Conservation (phyloP, 768 basidiomycete genomes). For the Suillus ampliporus region DNA sequence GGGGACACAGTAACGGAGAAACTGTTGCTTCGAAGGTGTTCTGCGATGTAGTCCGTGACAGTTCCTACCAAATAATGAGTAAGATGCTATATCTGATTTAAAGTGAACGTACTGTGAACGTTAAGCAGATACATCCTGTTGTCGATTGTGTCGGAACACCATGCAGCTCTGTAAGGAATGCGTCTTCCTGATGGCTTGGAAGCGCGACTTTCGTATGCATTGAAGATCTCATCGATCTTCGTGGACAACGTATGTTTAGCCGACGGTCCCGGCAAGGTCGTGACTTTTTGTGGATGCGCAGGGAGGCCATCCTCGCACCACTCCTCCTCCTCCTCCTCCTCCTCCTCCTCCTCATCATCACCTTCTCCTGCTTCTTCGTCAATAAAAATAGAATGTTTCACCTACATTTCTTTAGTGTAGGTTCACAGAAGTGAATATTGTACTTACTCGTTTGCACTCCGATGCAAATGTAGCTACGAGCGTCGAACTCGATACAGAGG, state of each 20-base stretch:
- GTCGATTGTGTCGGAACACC: not conserved
- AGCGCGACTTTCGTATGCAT: too few relatives aligned
- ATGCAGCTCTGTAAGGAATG: not conserved
- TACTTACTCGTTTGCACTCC: too few relatives aligned
- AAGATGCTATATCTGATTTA: too few relatives aligned
- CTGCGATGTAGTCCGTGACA: too few relatives aligned
- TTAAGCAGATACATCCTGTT: not conserved
- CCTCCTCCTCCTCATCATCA: not conserved
- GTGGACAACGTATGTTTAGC: not conserved
- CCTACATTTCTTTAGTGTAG: not conserved
- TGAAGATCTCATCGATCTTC: not conserved
- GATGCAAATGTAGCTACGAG: not conserved
- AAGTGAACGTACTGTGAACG: too few relatives aligned
- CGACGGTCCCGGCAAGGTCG: not conserved
- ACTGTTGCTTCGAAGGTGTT: too few relatives aligned
- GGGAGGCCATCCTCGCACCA: not conserved
- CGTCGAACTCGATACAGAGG: too few relatives aligned
- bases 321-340: not conserved
- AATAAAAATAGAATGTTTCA: too few relatives aligned
- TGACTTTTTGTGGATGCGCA: rapidly evolving
- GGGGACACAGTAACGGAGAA: too few relatives aligned
- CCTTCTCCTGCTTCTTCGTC: not conserved
- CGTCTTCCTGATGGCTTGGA: not conserved
- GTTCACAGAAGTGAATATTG: too few relatives aligned
- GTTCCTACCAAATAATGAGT: too few relatives aligned